Conservation (phyloP, 2,329 filamentous ascomycete genomes). For the Alternaria arborescens region DNA sequence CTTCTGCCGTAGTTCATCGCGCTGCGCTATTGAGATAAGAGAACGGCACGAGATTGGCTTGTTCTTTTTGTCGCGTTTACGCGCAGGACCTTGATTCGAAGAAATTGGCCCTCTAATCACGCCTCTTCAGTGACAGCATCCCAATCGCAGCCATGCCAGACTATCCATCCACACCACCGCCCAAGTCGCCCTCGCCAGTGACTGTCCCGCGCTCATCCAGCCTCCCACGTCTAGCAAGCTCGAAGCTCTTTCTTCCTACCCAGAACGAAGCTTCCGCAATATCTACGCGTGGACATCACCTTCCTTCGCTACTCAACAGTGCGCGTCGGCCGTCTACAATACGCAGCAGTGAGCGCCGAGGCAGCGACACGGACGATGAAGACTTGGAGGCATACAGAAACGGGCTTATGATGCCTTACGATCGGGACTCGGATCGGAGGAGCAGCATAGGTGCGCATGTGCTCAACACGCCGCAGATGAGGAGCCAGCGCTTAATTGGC, state of each 20-base stretch:
- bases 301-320: slow-evolving; percentile 46
- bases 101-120: slow-evolving; percentile 4
- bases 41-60: background rate
- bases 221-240: slow-evolving; percentile 44
- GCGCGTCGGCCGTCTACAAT: slow-evolving; percentile 43
- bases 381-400: slow-evolving; percentile 41
- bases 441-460: slow-evolving; percentile 54
- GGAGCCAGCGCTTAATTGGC: slow-evolving; percentile 86
- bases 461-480: slow-evolving; percentile 70
- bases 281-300: slow-evolving; percentile 56
- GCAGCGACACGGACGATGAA: slow-evolving; percentile 43
- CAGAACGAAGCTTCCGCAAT: slow-evolving; percentile 49
- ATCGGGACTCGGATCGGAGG: slow-evolving; percentile 49
- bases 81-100: slow-evolving; percentile 2
- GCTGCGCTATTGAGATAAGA: slow-evolving; percentile 8
- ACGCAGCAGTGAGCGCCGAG: slow-evolving; percentile 40
- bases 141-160: slow-evolving; percentile 26
- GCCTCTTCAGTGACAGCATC: background rate
- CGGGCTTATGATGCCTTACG: slow-evolving; percentile 43
- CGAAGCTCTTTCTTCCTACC: slow-evolving; percentile 55
- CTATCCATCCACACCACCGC: slow-evolving; percentile 24
- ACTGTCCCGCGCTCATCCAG: slow-evolving; percentile 33
- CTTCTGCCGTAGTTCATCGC: background rate
- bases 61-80: slow-evolving; percentile 4
- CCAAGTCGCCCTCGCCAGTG: slow-evolving; percentile 27